Conservation (phyloP, 345 rosid species). For the Eucalyptus erythrocorys region DNA sequence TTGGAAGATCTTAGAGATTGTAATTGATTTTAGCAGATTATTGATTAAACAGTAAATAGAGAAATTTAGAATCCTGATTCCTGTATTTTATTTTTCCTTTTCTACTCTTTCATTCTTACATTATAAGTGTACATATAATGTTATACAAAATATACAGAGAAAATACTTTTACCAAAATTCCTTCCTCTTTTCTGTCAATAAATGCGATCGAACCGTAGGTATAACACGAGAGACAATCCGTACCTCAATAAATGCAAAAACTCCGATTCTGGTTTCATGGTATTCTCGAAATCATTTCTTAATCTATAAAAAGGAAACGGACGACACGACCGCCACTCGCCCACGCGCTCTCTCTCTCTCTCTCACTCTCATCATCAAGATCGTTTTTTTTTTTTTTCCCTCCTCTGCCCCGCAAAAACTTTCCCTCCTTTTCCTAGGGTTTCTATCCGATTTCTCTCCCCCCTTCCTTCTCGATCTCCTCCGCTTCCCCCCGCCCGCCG, state of each 20-base stretch:
- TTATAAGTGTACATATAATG: too few species aligned
- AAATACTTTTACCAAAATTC: too few species aligned
- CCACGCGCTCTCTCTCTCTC: background rate
- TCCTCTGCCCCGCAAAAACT: background rate
- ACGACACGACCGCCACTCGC: background rate
- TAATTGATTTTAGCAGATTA: too few species aligned
- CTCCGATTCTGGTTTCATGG: too few species aligned
- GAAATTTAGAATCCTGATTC: too few species aligned
- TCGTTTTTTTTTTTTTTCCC: background rate
- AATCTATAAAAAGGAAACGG: background rate
- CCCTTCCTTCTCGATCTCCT: background rate
- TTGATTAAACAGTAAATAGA: too few species aligned
- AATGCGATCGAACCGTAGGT: background rate
- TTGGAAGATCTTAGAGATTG: too few species aligned
- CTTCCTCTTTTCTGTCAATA: too few species aligned
- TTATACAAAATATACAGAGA: too few species aligned
- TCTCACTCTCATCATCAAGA: background rate
- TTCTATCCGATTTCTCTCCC: background rate
- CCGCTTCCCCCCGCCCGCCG: background rate
- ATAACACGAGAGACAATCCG: background rate
- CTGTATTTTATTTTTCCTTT: too few species aligned
- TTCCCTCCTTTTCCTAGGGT: background rate
- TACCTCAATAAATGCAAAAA: background rate
- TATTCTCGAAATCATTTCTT: background rate
- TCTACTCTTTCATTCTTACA: too few species aligned